phyloP scores from a whole-genome alignment of 2,329 filamentous ascomycete genomes.

The Bipolaris gigantea region DNA sequence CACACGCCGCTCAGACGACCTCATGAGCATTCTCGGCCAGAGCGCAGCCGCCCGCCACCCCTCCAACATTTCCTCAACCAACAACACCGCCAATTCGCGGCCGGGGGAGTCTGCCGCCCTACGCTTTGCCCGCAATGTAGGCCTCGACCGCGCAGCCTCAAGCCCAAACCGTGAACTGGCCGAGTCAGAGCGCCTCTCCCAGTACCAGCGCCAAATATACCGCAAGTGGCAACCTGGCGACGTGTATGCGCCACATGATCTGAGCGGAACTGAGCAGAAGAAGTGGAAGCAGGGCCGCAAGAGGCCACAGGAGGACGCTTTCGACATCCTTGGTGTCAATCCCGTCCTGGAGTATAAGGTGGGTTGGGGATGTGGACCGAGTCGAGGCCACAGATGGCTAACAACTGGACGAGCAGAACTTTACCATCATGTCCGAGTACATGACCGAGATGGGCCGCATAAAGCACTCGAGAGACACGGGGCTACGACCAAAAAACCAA shows the following conservation, averaged over 20 bases:
- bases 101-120: constrained; percentile 10
- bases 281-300: constrained; percentile 68
- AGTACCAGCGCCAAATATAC: constrained; percentile 65
- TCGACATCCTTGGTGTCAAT: constrained; percentile 78
- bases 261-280: constrained; percentile 74
- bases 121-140: constrained; percentile 23
- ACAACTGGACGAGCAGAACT: constrained; percentile 65
- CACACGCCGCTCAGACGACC: constrained; percentile 10
- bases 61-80: not conserved
- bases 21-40: constrained; percentile 27
- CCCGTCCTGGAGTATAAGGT: constrained; percentile 89
- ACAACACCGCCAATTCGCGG: not conserved
- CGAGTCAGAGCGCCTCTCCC: constrained; percentile 40
- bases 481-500: constrained; percentile 86
- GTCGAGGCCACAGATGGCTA: constrained; percentile 16
- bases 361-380: constrained; percentile 6
- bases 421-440: constrained; percentile 86
- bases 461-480: constrained; percentile 72
- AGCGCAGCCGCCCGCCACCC: constrained; percentile 14
- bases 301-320: constrained; percentile 65
- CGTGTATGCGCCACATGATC: constrained; percentile 86
- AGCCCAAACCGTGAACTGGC: constrained; percentile 27
- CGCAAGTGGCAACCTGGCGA: constrained; percentile 78
- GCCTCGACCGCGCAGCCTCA: constrained; percentile 21
- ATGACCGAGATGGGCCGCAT: constrained; percentile 85